Conservation (phyloP, 2,329 filamentous ascomycete species). For the Microdochium trichocladiopsis region DNA sequence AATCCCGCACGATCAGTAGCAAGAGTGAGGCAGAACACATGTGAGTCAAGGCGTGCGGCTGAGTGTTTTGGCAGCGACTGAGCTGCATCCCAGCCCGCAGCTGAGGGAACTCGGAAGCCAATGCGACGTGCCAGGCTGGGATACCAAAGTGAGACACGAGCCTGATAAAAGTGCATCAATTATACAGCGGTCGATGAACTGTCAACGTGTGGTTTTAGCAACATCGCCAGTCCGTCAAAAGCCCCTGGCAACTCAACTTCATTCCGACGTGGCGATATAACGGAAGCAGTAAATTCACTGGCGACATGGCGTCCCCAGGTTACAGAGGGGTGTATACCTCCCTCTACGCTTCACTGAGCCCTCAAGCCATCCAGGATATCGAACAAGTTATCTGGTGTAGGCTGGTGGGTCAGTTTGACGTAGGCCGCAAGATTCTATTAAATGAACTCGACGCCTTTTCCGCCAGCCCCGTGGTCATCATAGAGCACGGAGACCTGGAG, state of each 20-base stretch:
- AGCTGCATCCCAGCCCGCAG: background rate
- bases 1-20: background rate
- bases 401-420: background rate
- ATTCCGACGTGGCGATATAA: background rate
- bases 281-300: background rate
- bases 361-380: background rate
- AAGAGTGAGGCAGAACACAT: background rate
- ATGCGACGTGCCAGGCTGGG: too few species aligned
- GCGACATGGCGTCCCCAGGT: background rate
- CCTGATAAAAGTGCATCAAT: background rate
- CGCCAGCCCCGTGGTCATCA: background rate
- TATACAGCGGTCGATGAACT: background rate
- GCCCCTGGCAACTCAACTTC: background rate
- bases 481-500: background rate
- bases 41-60: background rate
- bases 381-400: background rate
- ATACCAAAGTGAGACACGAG: background rate
- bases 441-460: background rate
- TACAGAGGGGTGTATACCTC: background rate
- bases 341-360: background rate
- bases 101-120: background rate
- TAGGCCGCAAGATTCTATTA: background rate
- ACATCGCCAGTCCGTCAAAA: background rate
- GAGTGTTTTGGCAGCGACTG: background rate
- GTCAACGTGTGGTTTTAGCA: background rate